Base-by-base conservation (phyloP, 1,284 basidiomycete species). In the Malassezia cuniculi region DNA sequence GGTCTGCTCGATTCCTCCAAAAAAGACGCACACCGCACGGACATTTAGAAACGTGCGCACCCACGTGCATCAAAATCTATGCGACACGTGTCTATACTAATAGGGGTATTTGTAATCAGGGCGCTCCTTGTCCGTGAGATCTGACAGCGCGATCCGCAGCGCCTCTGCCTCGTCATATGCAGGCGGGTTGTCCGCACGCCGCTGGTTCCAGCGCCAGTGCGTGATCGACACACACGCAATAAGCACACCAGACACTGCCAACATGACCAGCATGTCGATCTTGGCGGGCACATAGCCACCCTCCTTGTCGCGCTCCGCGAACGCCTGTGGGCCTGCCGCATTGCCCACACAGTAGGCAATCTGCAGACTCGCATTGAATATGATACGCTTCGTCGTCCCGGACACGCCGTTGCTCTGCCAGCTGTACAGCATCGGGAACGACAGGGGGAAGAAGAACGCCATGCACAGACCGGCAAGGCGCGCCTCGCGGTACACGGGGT, bases 121-220 rank as follows among this genome's bases (percentile, higher is more conserved):
- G 18, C 60, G 49, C 52, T 68, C 51, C 36, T 54, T 54, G 43
- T 68, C 64, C 2, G 65, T 63, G 38, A 52, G 41, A 37, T 68
- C 65, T 11, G 55, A 49, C 24, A 68, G 55, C 33, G 61, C 64
- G 12, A 18, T 47, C 40, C 21, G 27, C 20, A 29, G 41, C 39
- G 27, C 31, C 1, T 20, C 24, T 9, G 31, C 6, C 22, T 16
- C 19, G 12, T 39, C 39, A n/a, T 17, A 15, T 16, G 32, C 15
- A 5, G 35, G 18, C 1, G 36, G 40, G 22, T 42, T 34, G 4
- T 14, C 28, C 16, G 52, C 52, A 10, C 41, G 31, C 26, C 36
- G 9, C 42, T 45, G 49, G 49, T 67, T 67, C 60, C 57, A 62
- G 21, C 44, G 2, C 12, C 27, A 48, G 31, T 66, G 63, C 6